phyloP scores from a whole-genome alignment of 148 eudicot species.

The Chenopodium formosanum region DNA sequence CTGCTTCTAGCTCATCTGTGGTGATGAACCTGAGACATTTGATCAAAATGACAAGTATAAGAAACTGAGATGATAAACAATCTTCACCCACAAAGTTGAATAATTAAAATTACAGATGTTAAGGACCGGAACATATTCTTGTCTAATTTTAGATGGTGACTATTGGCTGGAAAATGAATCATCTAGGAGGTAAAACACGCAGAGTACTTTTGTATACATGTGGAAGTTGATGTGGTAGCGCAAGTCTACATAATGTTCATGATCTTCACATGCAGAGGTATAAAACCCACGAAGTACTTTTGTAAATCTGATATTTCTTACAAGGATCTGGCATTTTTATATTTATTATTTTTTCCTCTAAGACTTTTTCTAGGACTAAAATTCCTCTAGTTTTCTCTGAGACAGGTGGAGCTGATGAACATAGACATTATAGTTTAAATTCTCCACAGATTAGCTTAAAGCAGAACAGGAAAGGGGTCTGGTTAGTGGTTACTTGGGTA shows the following conservation, averaged over 20 bases:
- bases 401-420: neutral
- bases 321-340: neutral
- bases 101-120: neutral
- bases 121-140: neutral
- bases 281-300: neutral
- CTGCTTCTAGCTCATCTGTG: slow-evolving; percentile 78
- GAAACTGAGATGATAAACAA: neutral
- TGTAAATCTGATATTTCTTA: neutral
- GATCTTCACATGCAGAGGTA: neutral
- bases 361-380: neutral
- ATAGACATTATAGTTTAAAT: neutral
- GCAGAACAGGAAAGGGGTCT: neutral
- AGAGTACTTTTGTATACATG: too few species aligned
- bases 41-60: neutral
- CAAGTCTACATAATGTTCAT: neutral
- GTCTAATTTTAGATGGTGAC: neutral
- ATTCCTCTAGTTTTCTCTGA: neutral
- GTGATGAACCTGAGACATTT: slow-evolving; percentile 57
- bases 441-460: neutral
- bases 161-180: neutral
- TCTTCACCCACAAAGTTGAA: neutral
- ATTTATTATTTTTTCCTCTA: too few species aligned
- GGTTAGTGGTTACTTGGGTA: neutral
- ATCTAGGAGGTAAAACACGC: too few species aligned
- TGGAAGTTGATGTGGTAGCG: neutral